phyloP scores from a whole-genome alignment of 768 basidiomycete species.

The Sarcodon sp. region DNA sequence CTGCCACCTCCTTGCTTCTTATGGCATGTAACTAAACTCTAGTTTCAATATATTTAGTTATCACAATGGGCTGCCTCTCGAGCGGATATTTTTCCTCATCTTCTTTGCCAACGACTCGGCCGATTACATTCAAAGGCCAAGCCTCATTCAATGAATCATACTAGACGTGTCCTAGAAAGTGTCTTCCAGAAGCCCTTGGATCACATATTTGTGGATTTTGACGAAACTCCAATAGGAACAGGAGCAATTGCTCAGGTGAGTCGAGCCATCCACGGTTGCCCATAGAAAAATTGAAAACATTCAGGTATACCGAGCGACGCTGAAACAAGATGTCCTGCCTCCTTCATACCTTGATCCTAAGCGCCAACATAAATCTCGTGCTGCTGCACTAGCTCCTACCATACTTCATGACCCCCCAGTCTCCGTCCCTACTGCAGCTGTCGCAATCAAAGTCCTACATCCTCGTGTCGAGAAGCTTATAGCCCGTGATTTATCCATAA shows the following conservation, averaged over 20 bases:
- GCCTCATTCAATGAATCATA: conserved; percentile 71
- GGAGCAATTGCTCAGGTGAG: conserved; percentile 92
- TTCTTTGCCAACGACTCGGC: conserved; percentile 76
- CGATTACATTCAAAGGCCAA: conserved; percentile 81
- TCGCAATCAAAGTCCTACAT: conserved; percentile 94
- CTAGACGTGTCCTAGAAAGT: conserved; percentile 65
- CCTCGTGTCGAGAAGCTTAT: conserved; percentile 77
- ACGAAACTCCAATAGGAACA: conserved; percentile 81
- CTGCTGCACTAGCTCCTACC: conserved; percentile 39
- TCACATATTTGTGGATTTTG: conserved; percentile 86
- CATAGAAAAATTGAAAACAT: background rate
- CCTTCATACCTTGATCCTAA: conserved; percentile 74
- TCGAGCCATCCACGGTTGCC: background rate
- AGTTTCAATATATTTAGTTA: conserved; percentile 34
- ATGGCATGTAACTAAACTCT: background rate
- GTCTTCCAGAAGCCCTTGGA: conserved; percentile 79
- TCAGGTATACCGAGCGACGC: conserved; percentile 80
- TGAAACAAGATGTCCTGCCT: conserved; percentile 76
- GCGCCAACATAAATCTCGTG: conserved; percentile 32
- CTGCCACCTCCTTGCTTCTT: conserved; percentile 4
- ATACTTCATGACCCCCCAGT: conserved; percentile 43
- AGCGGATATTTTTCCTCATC: conserved; percentile 82
- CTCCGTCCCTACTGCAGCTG: conserved; percentile 69
- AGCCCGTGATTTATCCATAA: conserved; percentile 83
- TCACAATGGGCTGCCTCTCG: conserved; percentile 98